phyloP scores from a whole-genome alignment of 257 asterid species.

The Solanum dulcamara region DNA sequence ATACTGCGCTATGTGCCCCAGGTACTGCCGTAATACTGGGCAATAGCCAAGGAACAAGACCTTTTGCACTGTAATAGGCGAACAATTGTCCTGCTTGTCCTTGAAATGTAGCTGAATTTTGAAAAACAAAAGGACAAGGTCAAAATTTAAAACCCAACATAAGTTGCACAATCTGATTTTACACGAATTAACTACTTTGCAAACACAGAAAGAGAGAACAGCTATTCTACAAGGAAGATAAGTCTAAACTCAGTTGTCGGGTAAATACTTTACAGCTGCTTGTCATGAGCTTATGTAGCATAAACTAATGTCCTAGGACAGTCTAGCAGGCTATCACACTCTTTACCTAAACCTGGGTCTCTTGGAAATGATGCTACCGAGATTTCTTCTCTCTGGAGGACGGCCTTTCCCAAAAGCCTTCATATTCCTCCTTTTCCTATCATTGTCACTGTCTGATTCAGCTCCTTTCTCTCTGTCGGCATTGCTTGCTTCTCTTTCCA shows the following conservation, averaged over 20 bases:
- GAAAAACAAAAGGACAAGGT: not conserved
- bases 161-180: not conserved
- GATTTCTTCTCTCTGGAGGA: slow-evolving; percentile 34
- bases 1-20: not conserved
- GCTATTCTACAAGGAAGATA: not conserved
- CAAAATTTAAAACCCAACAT: not conserved
- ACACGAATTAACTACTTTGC: not conserved
- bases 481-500: slow-evolving; percentile 14
- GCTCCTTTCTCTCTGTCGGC: slow-evolving; percentile 12
- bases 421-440: slow-evolving; percentile 18
- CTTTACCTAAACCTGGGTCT: slow-evolving; percentile 41
- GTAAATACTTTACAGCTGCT: not conserved
- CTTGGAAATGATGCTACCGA: slow-evolving; percentile 27
- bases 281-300: not conserved
- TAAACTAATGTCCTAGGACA: not conserved
- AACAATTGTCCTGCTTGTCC: not conserved
- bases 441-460: slow-evolving; percentile 23
- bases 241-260: not conserved
- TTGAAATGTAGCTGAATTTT: not conserved
- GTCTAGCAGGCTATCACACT: not conserved
- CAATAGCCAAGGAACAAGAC: not conserved
- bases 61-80: not conserved
- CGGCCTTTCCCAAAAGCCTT: slow-evolving; percentile 16
- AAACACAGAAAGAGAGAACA: not conserved
- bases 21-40: not conserved